Evolutionary conservation across 2,329 filamentous ascomycete genomes (phyloP), one percentile per base, ranked within the genome.

Genomic region (Purpureocillium takamizusanense): DNA sequence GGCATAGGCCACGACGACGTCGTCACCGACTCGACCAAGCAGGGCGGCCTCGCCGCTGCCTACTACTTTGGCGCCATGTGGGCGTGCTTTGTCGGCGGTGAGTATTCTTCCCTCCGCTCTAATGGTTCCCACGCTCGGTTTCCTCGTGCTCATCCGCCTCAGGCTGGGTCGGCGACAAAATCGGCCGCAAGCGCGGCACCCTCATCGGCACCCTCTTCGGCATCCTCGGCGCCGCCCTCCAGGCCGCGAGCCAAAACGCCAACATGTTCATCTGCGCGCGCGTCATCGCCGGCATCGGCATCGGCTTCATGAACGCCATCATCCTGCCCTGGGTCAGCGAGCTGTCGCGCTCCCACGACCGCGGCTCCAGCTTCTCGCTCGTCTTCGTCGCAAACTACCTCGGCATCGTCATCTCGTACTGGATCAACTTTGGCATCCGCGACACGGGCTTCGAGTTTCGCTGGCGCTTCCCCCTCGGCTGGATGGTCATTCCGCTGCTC

Each of bases 331-430:
- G 68, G 39, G 62, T 72, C 31, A 65, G 66, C 1, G 70, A 74
- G 48, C 62, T 63, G 2, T 69, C 69, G 3, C 55, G 61, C 4
- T 65, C 69, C 6, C 51, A 60, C 18, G 63, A 69, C 43, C 61
- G 70, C 4, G 69, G 70, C 39, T 62, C 60, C 2, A 66, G 55
- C 37, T 56, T 71, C 27, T 68, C 62, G 14, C 66, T 69, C 38
- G 66, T 71, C 33, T 73, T 74, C 49, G 65, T 72, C 37, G 68
- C 69, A 30, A 72, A 74, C 47, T 72, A 70, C 42, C 57, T 72
- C 3, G 69, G 70, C 17, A 70, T 74, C 33, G 62, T 58, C 17
- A 47, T 61, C 7, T 59, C 61, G 4, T 62, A 60, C 48, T 64
- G 61, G 60, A 51, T 65, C 38, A 56, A 55, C 36, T 65, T 63